Percentiles rank a stretch among this genome's conserved stretches.
These are phyloP conservation scores for Tetrahymena elliotti DNA, from an alignment of 73 alveolate genomes.

Conservation along the genomic window DNA sequence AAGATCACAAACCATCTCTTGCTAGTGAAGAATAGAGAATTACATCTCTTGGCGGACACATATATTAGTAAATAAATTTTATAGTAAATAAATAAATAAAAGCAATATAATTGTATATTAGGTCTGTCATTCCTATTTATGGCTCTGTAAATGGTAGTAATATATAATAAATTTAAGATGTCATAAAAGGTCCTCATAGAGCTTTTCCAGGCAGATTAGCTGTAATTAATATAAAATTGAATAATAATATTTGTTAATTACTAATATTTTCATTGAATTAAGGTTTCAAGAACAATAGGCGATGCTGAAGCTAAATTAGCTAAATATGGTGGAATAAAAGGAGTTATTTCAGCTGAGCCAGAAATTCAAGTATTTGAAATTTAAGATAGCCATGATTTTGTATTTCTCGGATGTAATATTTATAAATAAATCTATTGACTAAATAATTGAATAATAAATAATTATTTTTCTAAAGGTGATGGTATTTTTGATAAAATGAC, in stretches of 20 bases:
- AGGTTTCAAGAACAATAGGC: conserved; percentile 75
- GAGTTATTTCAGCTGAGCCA: conserved; percentile 75
- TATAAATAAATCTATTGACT: too few relatives aligned
- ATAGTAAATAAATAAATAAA: background rate
- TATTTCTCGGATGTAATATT: conserved; percentile 58
- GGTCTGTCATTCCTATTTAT: background rate
- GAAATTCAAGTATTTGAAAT: conserved; percentile 75
- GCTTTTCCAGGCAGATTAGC: conserved; percentile 88
- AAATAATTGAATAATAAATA: too few relatives aligned
- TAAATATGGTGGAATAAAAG: conserved; percentile 84
- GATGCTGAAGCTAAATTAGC: conserved; percentile 87
- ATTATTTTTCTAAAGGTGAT: too few relatives aligned
- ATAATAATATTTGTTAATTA: too few relatives aligned
- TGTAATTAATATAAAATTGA: conserved; percentile 11
- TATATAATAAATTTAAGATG: conserved; percentile 16
- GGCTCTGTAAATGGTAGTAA: background rate
- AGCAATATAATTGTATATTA: background rate
- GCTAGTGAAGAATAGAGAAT: conserved; percentile 62
- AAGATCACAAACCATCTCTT: conserved; percentile 68
- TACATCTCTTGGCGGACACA: conserved; percentile 58
- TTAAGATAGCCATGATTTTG: conserved; percentile 68
- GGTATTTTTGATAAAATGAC: conserved; percentile 71
- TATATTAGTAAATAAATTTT: conserved; percentile 29
- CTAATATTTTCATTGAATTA: background rate
- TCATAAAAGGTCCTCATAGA: conserved; percentile 63